Evolutionary conservation across 2,329 filamentous ascomycete species (phyloP).

Genomic region (Ascocoryne sarcoides): DNA sequence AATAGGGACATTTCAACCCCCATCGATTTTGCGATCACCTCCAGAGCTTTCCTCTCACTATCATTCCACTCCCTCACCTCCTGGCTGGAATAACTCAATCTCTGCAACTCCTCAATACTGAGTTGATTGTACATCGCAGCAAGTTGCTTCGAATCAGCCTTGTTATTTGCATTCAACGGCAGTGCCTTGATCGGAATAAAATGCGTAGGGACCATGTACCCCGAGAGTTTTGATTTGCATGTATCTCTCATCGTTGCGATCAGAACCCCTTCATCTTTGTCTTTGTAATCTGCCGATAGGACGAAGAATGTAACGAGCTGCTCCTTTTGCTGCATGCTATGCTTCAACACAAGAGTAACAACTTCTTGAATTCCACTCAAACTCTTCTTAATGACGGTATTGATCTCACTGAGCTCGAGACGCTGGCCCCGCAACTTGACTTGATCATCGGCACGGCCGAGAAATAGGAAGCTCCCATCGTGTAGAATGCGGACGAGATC

Average conservation of each 20-base stretch:
- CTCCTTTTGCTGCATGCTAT: constrained; percentile 66
- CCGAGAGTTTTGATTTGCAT: constrained; percentile 63
- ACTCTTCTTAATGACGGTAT: constrained; percentile 65
- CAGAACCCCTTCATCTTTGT: constrained; percentile 31
- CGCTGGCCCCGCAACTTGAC: constrained; percentile 85
- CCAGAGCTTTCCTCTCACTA: constrained; percentile 40
- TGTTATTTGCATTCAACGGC: constrained; percentile 83
- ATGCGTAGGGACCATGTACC: constrained; percentile 88
- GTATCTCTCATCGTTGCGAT: constrained; percentile 43
- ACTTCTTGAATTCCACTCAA: constrained; percentile 55
- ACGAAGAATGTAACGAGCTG: constrained; percentile 72
- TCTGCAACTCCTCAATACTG: constrained; percentile 49
- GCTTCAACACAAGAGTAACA: constrained; percentile 65
- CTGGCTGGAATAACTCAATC: constrained; percentile 34
- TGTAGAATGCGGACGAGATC: constrained; percentile 76
- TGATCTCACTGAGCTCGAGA: constrained; percentile 86
- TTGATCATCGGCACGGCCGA: constrained; percentile 83
- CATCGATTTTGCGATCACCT: constrained; percentile 38
- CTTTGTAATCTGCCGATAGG: constrained; percentile 20
- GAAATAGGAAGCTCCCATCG: constrained; percentile 77
- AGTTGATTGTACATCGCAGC: constrained; percentile 56
- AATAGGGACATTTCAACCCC: constrained; percentile 30
- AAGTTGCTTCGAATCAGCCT: constrained; percentile 67
- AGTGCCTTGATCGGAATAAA: constrained; percentile 63
- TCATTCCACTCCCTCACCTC: constrained; percentile 28